Conservation (phyloP, 768 basidiomycete species). For the Mycena albidolilacea region DNA sequence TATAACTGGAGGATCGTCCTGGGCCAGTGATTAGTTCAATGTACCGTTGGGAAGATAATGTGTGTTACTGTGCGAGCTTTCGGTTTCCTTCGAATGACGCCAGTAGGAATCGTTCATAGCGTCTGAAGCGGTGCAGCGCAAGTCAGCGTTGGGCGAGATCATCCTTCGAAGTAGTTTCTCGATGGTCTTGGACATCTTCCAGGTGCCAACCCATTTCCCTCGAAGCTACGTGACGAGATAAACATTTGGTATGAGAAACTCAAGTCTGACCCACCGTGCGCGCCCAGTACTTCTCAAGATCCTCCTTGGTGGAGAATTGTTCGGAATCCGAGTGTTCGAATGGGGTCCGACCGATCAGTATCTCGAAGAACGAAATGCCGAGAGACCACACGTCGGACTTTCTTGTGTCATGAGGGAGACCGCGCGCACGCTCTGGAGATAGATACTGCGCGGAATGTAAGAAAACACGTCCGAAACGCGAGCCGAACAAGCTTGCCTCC, state of each 20-base stretch:
- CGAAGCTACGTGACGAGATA: constrained; percentile 61
- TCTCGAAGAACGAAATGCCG: constrained; percentile 94
- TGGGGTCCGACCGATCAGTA: constrained; percentile 92
- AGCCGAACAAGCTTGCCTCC: constrained; percentile 66
- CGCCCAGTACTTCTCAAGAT: constrained; percentile 89
- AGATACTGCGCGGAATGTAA: constrained; percentile 73
- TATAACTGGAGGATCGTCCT: constrained; percentile 66
- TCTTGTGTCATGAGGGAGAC: constrained; percentile 92
- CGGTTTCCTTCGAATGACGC: constrained; percentile 53
- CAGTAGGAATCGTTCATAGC: constrained; percentile 81
- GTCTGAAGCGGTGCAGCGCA: constrained; percentile 79
- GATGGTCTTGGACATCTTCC: constrained; percentile 75
- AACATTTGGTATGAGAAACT: background rate
- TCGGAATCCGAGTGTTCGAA: constrained; percentile 90
- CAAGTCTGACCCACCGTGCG: constrained; percentile 70
- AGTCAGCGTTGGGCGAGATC: constrained; percentile 86
- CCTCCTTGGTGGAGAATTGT: constrained; percentile 82
- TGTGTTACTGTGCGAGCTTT: constrained; percentile 59
- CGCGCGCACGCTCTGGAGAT: constrained; percentile 91
- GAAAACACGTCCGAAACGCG: constrained; percentile 11
- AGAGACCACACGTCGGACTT: constrained; percentile 92
- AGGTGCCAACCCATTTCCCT: constrained; percentile 90
- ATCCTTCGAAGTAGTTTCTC: constrained; percentile 83
- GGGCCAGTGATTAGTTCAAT: constrained; percentile 21
- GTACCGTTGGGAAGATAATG: background rate